These are phyloP conservation scores for Desmodesmus armatus DNA, from an alignment of 139 green algal species.

Conservation along the genomic window DNA sequence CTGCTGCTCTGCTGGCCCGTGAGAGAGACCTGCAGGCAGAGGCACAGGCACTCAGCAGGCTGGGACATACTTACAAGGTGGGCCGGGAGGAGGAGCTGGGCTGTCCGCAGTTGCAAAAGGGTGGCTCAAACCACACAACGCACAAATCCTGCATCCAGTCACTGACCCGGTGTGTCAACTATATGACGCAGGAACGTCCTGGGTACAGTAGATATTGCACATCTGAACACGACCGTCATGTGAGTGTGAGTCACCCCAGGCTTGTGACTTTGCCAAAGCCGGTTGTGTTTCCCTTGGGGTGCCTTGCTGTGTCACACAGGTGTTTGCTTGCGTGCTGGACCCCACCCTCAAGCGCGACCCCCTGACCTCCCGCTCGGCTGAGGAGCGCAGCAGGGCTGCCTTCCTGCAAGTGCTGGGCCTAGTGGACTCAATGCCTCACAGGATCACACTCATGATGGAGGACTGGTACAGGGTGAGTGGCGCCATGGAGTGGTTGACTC, in stretches of 20 bases:
- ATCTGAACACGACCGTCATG: no score
- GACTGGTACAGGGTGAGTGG: conserved; percentile 34
- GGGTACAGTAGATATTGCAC: no score
- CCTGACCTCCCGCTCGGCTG: background rate
- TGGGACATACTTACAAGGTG: conserved; percentile 34
- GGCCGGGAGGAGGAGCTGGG: background rate
- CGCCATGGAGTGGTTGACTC: background rate
- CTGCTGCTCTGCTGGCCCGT: conserved; percentile 23
- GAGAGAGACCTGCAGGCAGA: conserved; percentile 27
- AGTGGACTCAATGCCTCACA: conserved; percentile 34
- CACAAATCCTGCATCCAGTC: no score
- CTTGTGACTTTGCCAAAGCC: no score
- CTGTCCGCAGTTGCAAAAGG: no score
- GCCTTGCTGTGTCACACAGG: no score
- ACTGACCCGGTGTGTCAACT: no score
- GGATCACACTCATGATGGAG: conserved; percentile 31
- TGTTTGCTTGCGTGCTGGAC: background rate
- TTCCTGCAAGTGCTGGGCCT: conserved; percentile 32
- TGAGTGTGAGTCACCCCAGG: no score
- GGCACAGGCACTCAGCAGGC: conserved; percentile 21
- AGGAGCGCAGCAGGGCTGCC: conserved; percentile 11
- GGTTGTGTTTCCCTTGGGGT: no score
- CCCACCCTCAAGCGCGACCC: background rate
- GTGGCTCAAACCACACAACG: no score
- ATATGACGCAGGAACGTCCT: no score